Evolutionary conservation across 2,329 filamentous ascomycete genomes (phyloP), one percentile per base, ranked within the genome.

Genomic region (Alternaria gaisen): DNA sequence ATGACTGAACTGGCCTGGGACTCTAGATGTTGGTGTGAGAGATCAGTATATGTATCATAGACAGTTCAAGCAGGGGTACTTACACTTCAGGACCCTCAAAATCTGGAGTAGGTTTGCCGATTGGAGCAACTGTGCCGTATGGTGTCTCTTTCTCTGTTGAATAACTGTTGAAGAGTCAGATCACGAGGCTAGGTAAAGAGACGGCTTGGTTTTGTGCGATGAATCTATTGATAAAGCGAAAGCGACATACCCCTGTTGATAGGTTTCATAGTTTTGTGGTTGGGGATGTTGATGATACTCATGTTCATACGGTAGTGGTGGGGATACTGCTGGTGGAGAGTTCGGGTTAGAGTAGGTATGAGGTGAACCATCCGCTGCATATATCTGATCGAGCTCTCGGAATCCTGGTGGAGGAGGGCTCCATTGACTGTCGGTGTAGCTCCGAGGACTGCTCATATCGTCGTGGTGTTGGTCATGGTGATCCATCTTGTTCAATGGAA

Each of bases 71-170:
- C 30, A 50, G 20, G 20, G 20, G 10, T n/a, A 34, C 22, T 28
- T 41, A 53, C 51, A 41, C 68, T 60, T 72, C 58, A 20, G 66
- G 70, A 22, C 64, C 66, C 9, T 69, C 72, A 30, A 67, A 72
- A 36, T 72, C 70, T 3, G 68, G 69, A 6, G 69, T 71, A 2
- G 65, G 59, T 44, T 38, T 20, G 18, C 53, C 58, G 5, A 58
- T 18, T 1, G 59, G 28, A 18, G 57, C 52, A 38, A 59, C 22
- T 46, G 62, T 61, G 10, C 58, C 46, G 46, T 66, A 66, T 10
- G 67, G 67, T 12, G 64, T 62, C 48, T 72, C 65, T 44, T 72
- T 72, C 41, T 69, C 67, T 1, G 63, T 70, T 1, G 67, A 69
- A 20, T 67, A 60, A 28, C 70, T 71, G 26, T 32, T 16, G 6